phyloP scores from a whole-genome alignment of 2,329 filamentous ascomycete genomes.

The Helotiales sp. region DNA sequence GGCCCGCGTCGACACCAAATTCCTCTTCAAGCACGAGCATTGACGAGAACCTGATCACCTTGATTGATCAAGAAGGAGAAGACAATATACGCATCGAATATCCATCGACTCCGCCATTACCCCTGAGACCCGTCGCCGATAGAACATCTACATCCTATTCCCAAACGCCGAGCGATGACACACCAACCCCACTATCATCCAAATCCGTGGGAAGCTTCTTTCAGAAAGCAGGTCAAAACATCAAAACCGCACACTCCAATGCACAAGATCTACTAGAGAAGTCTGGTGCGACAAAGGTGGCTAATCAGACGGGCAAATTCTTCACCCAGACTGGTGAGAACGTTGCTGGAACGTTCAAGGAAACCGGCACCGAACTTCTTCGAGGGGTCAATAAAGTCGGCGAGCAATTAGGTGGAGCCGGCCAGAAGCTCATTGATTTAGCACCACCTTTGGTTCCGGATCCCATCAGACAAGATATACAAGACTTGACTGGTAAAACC shows the following conservation, averaged over 20 bases:
- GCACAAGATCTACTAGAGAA: background rate
- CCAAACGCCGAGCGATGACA: background rate
- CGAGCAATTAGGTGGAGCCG: slow-evolving; percentile 3
- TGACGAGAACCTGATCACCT: background rate
- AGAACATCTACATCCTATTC: background rate
- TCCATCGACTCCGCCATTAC: background rate
- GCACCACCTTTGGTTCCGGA: background rate
- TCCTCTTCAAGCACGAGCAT: background rate
- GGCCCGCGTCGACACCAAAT: background rate
- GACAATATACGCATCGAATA: background rate
- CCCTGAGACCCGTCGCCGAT: background rate
- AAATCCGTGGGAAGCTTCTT: background rate
- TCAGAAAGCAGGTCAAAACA: background rate
- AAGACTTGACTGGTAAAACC: slow-evolving; percentile 1
- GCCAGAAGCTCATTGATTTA: slow-evolving; percentile 1
- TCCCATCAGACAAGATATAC: slow-evolving; percentile 2
- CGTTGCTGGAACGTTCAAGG: background rate
- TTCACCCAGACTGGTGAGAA: slow-evolving; percentile 1
- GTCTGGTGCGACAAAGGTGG: background rate
- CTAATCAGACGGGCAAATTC: slow-evolving; percentile 1
- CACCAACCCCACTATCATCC: background rate
- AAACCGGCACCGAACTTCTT: background rate
- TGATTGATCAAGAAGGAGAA: background rate
- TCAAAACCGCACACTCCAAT: background rate
- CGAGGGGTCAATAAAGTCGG: background rate